Evolutionary conservation across 352 stramenopile species (phyloP).

Genomic region (Globisporangium polare): DNA sequence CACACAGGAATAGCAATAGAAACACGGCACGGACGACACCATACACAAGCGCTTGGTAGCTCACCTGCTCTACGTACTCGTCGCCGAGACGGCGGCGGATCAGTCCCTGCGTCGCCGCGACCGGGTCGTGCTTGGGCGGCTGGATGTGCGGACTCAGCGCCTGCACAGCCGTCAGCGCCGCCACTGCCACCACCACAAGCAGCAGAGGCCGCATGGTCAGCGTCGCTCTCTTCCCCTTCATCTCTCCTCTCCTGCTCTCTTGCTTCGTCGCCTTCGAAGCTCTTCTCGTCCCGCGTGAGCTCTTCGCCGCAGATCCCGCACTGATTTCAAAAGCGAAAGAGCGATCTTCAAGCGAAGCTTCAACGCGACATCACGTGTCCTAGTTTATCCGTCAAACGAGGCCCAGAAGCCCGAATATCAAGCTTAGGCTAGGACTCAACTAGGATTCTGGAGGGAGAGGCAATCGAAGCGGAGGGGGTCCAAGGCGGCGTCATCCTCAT

Average conservation of each 20-base stretch:
- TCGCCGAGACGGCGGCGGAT: constrained; percentile 50
- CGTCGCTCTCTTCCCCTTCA: background rate
- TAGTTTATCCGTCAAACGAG: constrained; percentile 8
- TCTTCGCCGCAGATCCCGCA: constrained; percentile 6
- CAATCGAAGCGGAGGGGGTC: no score
- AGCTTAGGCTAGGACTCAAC: background rate
- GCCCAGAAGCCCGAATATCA: background rate
- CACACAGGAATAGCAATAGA: background rate
- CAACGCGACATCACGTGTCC: background rate
- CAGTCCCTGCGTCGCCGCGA: constrained; percentile 45
- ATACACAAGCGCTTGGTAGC: background rate
- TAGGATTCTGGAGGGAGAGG: no score
- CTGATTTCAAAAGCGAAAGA: constrained; percentile 3
- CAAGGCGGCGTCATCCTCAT: no score
- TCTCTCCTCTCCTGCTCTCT: background rate
- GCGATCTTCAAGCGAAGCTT: constrained; percentile 15
- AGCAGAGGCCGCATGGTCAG: constrained; percentile 17
- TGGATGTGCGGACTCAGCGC: constrained; percentile 21
- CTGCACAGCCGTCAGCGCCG: constrained; percentile 11
- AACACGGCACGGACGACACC: background rate
- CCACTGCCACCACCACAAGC: constrained; percentile 8
- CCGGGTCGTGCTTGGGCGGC: constrained; percentile 37
- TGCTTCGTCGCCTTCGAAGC: background rate
- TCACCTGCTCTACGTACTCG: constrained; percentile 63
- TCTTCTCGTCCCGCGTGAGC: background rate